Percentiles rank a stretch among this genome's conserved stretches.
Conservation (phyloP, 106 monocot species). For the Dioscorea dumetorum region DNA sequence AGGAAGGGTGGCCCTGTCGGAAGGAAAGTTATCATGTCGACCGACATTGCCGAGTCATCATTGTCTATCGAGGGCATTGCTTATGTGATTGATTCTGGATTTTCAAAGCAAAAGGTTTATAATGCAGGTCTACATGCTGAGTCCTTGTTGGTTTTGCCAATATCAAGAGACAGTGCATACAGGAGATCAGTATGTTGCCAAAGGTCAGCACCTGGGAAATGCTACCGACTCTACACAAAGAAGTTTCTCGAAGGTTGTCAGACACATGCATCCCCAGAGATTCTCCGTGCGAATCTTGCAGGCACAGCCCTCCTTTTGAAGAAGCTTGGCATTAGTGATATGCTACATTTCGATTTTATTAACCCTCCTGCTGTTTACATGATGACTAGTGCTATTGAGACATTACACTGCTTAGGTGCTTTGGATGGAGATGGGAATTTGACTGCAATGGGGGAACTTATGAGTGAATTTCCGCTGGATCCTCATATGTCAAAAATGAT, state of each 20-base stretch:
- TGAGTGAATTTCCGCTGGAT: conserved; percentile 72
- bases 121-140: conserved; percentile 63
- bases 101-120: conserved; percentile 80
- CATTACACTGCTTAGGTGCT: conserved; percentile 53
- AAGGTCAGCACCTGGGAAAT: conserved; percentile 75
- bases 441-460: conserved; percentile 50
- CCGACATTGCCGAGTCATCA: conserved; percentile 79
- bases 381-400: conserved; percentile 62
- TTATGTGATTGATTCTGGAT: conserved; percentile 85
- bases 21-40: conserved; percentile 81
- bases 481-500: conserved; percentile 79
- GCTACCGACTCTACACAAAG: conserved; percentile 71
- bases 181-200: conserved; percentile 75
- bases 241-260: conserved; percentile 56
- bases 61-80: conserved; percentile 79
- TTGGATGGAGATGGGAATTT: conserved; percentile 70
- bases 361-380: conserved; percentile 70
- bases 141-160: conserved; percentile 63
- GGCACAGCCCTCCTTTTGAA: conserved; percentile 60
- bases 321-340: conserved; percentile 66
- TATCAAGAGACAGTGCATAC: conserved; percentile 76
- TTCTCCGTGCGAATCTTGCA: conserved; percentile 61
- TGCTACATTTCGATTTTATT: conserved; percentile 81
- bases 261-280: conserved; percentile 70
- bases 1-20: conserved; percentile 55